Conservation (phyloP, 1,284 basidiomycete species). For the Cryptococcus wingfieldii region DNA sequence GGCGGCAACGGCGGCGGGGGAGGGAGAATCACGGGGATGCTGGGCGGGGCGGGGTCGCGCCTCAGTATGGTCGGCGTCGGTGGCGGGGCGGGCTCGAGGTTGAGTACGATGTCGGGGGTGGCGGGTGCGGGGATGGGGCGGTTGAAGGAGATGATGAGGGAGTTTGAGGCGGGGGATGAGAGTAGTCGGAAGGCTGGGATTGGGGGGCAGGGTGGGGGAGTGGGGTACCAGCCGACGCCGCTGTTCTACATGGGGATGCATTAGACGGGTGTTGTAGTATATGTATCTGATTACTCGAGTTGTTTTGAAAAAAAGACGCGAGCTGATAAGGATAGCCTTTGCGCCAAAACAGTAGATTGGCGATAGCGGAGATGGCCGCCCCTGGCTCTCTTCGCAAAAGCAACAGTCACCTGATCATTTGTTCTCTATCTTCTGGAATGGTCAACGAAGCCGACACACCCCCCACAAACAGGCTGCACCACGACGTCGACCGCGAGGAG, state of each 20-base stretch:
- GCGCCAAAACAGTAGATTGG: no score
- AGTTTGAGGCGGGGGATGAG: constrained; percentile 34
- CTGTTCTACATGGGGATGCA: constrained; percentile 17
- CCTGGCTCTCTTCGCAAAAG: no score
- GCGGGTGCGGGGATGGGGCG: constrained; percentile 44
- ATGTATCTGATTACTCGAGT: not conserved
- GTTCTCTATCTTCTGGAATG: no score
- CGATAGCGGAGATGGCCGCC: no score
- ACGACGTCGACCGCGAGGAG: no score
- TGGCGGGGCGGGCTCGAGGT: constrained; percentile 10
- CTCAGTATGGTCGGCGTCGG: no score
- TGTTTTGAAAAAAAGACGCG: no score
- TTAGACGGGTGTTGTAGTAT: not conserved
- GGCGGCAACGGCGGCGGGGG: not conserved
- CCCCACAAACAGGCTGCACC: no score
- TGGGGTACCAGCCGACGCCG: constrained; percentile 6
- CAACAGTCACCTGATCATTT: no score
- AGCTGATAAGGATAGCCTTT: no score
- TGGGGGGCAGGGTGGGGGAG: not conserved
- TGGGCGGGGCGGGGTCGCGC: no score
- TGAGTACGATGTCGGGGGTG: constrained; percentile 40
- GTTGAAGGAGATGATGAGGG: constrained; percentile 45
- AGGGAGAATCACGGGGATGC: not conserved
- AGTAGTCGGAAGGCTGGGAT: constrained; percentile 1
- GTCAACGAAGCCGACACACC: no score